These are phyloP conservation scores for Harringtonia lauricola DNA, from an alignment of 2,329 filamentous ascomycete genomes.

Conservation along the genomic window DNA sequence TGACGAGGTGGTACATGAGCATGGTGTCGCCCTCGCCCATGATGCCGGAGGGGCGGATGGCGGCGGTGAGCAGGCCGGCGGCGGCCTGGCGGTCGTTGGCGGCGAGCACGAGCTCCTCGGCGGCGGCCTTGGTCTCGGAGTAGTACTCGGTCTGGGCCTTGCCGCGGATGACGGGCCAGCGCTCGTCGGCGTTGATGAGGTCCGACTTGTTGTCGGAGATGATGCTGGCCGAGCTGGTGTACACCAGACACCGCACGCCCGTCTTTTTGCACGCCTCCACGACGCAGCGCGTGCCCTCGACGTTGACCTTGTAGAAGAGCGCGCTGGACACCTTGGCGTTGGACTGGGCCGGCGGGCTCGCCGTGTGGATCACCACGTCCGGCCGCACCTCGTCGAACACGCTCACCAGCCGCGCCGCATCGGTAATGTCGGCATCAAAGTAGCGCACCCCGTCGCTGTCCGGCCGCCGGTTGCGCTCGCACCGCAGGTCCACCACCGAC, in stretches of 20 bases:
- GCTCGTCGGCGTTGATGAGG: constrained; percentile 76
- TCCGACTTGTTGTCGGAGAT: constrained; percentile 72
- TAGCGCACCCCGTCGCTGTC: constrained; percentile 50
- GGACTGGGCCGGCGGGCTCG: constrained; percentile 54
- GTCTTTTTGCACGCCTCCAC: constrained; percentile 60
- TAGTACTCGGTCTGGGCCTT: constrained; percentile 69
- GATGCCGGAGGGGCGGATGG: constrained; percentile 79
- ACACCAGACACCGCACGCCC: constrained; percentile 73
- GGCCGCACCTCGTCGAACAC: constrained; percentile 59
- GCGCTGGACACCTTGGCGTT: constrained; percentile 41
- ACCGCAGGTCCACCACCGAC: constrained; percentile 62
- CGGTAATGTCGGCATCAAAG: constrained; percentile 69
- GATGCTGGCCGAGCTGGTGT: constrained; percentile 82
- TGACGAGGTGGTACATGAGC: constrained; percentile 61
- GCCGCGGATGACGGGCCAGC: constrained; percentile 65
- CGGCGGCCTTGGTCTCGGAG: constrained; percentile 80
- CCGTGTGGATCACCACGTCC: constrained; percentile 84
- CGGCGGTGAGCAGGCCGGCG: constrained; percentile 58
- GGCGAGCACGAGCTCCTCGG: constrained; percentile 68
- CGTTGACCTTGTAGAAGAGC: constrained; percentile 72
- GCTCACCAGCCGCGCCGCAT: constrained; percentile 44
- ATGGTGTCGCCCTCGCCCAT: constrained; percentile 84
- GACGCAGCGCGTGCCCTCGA: constrained; percentile 72
- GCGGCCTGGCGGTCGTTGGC: constrained; percentile 42
- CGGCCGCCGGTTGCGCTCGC: constrained; percentile 54